Base-by-base conservation (phyloP, 495 filamentous ascomycete species). In the Tuber calosporum region DNA sequence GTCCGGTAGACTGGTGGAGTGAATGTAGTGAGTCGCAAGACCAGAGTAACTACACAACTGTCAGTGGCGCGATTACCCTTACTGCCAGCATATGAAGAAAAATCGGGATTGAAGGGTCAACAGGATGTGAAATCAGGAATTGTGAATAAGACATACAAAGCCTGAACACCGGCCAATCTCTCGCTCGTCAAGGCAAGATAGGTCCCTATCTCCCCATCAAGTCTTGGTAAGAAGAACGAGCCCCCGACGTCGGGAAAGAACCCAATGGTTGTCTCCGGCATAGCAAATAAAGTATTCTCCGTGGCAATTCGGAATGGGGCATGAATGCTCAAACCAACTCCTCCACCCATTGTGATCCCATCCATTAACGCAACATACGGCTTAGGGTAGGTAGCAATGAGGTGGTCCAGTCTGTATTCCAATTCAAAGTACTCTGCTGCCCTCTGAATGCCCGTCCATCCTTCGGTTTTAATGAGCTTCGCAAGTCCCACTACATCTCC, bases 241-340 rank as follows among this genome's bases (percentile, higher is more conserved):
- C 89, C 95, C 62, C 95, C 95, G 42, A 99, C 96, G 79, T 99
- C 95, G 40, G 96, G 95, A 85, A 98, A 99, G 85, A 97, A 97
- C 15, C 95, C 95, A 79, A 99, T 99, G 13, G 86, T 94, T 3
- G 95, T 99, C 85, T 99, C 95, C 45, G 95, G 95, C 95, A 99
- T 99, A 75, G 96, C 93, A 80, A 99, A 97, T 30, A 94, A 82
- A 9, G 96, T 99, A 72, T 90, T 90, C 83, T 99, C 95, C 19
- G 95, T 99, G 38, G 96, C 96, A 79, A 99, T 95, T 36, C 95
- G 87, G 86, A 99, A 93, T 2, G 95, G 96, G 7, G 96, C 94
- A 83, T 99, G 96, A 66, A 97, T 87, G 83, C 90, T 93, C 68
- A 99, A 87, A 4, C 95, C 95, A 40, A 98, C 96, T 70, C 95